Percentiles rank a stretch among this genome's conserved stretches.
Conservation (phyloP, 2,329 filamentous ascomycete species). For the Sporothrix luriei region DNA sequence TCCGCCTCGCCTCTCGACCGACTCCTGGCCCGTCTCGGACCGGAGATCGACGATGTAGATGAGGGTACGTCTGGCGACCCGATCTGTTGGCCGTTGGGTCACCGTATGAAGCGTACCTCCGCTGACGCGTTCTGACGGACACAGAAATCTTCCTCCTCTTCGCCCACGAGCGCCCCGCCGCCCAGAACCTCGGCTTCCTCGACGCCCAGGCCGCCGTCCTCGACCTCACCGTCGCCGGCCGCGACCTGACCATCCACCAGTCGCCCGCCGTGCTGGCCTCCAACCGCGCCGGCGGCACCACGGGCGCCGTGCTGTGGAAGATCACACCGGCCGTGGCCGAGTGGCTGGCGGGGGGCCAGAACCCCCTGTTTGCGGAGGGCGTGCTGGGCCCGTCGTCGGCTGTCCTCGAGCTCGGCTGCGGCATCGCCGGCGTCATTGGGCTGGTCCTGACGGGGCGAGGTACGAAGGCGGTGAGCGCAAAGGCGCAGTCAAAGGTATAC, state of each 20-base stretch:
- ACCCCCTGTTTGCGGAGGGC: slow-evolving; percentile 60
- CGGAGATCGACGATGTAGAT: slow-evolving; percentile 53
- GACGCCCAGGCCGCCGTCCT: slow-evolving; percentile 68
- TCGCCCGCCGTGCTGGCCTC: slow-evolving; percentile 82
- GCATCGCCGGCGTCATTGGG: slow-evolving; percentile 79
- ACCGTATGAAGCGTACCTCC: too few species aligned
- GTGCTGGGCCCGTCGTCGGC: slow-evolving; percentile 56
- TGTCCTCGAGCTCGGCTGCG: slow-evolving; percentile 84
- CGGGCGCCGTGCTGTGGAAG: slow-evolving; percentile 79
- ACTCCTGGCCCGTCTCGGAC: slow-evolving; percentile 42
- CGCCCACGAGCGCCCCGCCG: slow-evolving; percentile 69
- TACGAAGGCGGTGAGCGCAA: too few species aligned
- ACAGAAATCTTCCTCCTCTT: slow-evolving; percentile 88
- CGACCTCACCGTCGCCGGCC: slow-evolving; percentile 65
- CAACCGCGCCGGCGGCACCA: slow-evolving; percentile 64
- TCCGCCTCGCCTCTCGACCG: slow-evolving; percentile 16
- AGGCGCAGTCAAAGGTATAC: too few species aligned
- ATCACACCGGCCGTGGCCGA: slow-evolving; percentile 80
- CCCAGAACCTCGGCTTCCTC: slow-evolving; percentile 79
- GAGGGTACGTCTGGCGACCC: slow-evolving; percentile 46
- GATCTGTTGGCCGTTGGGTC: not conserved
- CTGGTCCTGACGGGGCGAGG: slow-evolving; percentile 60
- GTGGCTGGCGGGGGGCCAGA: slow-evolving; percentile 69
- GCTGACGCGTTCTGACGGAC: too few species aligned
- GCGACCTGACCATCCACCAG: slow-evolving; percentile 76